Evolutionary conservation across 441 rosid species (phyloP), one percentile per base, ranked within the genome.

Genomic region (Rhodomyrtus psidioides): DNA sequence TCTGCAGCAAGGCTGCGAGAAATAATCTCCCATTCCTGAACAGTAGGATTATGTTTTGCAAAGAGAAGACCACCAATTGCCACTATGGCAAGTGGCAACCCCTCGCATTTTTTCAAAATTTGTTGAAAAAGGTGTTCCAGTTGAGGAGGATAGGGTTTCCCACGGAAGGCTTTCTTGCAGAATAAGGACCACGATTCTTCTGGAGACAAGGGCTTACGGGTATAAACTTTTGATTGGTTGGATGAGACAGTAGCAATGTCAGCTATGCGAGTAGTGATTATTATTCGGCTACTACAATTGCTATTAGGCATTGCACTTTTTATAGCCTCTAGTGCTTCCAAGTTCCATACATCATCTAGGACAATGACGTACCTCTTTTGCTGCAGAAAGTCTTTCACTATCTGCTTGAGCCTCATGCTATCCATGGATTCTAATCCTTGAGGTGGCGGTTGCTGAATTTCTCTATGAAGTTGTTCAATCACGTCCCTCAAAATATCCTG

Each of bases 221-320:
- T 13, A 58, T n/a, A 58, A n/a, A 12, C 1, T 26, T 57, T 57
- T 5, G 28, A 57, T 26, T 26, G 0, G 8, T 57, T 57, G 28
- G 8, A 58, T 58, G 1, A 58, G 42, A 0, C 5, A 0, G 5
- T 13, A 59, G 34, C 5, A 59, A 59, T 0, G 1, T 2, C 0
- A 59, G 9, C 34, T 6, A 59, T 0, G 34, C 65, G 9, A 1
- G 65, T 59, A 3, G 65, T 59, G 65, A 59, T 27, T 59, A 59
- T 0, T 6, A 59, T 1, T 13, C 65, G 65, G 19, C 65, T 14
- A 59, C 4, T 0, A 2, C 3, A n/a, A n/a, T 0, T 58, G 9
- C 5, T 27, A 39, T 39, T 39, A 1, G 34, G 65, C 19, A 59
- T 27, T 27, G 5, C 70, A 27, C 7, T 0, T 58, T 2, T 59